Evolutionary conservation across 106 monocot species (phyloP).

Genomic region (Dendrobium nobile): DNA sequence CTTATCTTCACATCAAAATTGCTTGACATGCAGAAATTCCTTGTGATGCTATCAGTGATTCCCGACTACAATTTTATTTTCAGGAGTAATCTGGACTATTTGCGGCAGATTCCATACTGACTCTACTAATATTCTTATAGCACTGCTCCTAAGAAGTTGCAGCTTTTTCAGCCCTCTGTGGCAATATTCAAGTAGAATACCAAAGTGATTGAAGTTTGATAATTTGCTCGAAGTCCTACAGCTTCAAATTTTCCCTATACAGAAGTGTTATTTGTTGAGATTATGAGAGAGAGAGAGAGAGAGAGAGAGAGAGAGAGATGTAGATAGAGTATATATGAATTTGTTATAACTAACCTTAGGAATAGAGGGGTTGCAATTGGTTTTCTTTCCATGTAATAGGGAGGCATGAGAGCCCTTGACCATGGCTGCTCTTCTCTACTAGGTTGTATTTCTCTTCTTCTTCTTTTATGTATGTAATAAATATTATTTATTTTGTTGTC

Average conservation of each 20-base stretch:
- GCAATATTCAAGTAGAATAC: neutral
- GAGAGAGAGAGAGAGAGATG: neutral
- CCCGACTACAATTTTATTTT: neutral
- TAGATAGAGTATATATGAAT: neutral
- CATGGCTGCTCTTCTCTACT: neutral
- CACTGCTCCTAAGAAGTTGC: neutral
- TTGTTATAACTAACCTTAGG: neutral
- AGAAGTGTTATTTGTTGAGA: neutral
- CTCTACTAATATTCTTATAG: neutral
- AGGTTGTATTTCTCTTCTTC: neutral
- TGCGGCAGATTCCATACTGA: neutral
- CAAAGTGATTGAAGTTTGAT: neutral
- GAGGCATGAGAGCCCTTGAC: neutral
- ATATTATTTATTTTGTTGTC: neutral
- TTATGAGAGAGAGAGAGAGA: no score
- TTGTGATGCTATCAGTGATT: neutral
- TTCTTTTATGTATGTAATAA: neutral
- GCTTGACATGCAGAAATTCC: neutral
- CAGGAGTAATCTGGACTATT: neutral
- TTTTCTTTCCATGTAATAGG: neutral
- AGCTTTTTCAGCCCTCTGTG: neutral
- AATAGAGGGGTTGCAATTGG: neutral
- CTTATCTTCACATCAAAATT: neutral
- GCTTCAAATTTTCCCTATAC: neutral
- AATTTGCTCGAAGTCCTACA: neutral